A percentile compares a stretch with the other conserved stretches of the same genome.
Evolutionary conservation across 1,139 yeast genomes (phyloP).

Genomic region (Yamadazyma oceani): DNA sequence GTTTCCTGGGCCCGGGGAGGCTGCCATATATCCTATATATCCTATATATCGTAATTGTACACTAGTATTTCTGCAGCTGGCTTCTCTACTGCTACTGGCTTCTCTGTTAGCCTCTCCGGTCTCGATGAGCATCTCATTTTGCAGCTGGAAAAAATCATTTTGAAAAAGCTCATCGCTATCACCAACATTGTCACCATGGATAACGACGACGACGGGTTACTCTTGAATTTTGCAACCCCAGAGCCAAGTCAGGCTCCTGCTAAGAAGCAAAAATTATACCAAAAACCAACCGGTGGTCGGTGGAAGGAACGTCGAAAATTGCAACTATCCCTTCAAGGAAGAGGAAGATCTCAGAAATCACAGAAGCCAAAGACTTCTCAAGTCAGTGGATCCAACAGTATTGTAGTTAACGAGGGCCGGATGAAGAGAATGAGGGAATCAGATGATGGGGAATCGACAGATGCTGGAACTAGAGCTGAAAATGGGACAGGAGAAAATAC

Average conservation of each 20-base stretch:
- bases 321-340: conserved; percentile 48
- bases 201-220: conserved; percentile 58
- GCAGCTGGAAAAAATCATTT: conserved; percentile 9
- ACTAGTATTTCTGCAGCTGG: too few relatives aligned
- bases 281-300: conserved; percentile 64
- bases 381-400: conserved; percentile 39
- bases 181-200: conserved; percentile 16
- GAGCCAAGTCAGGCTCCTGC: conserved; percentile 28
- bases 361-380: conserved; percentile 23
- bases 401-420: conserved; percentile 27
- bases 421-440: conserved; percentile 12
- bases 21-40: too few relatives aligned
- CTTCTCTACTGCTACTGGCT: too few relatives aligned
- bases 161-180: conserved; percentile 1
- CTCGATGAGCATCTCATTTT: conserved; percentile 10
- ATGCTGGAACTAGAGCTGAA: too few relatives aligned
- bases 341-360: conserved; percentile 32
- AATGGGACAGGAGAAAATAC: conserved; percentile 6
- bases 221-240: conserved; percentile 60
- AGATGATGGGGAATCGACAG: too few relatives aligned
- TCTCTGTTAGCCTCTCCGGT: too few relatives aligned
- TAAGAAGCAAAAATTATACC: conserved; percentile 12
- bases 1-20: too few relatives aligned
- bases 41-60: too few relatives aligned
- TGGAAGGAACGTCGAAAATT: conserved; percentile 78